These are phyloP conservation scores for Sugiyamaella valdiviana DNA, from an alignment of 805 yeast genomes.

Conservation along the genomic window DNA sequence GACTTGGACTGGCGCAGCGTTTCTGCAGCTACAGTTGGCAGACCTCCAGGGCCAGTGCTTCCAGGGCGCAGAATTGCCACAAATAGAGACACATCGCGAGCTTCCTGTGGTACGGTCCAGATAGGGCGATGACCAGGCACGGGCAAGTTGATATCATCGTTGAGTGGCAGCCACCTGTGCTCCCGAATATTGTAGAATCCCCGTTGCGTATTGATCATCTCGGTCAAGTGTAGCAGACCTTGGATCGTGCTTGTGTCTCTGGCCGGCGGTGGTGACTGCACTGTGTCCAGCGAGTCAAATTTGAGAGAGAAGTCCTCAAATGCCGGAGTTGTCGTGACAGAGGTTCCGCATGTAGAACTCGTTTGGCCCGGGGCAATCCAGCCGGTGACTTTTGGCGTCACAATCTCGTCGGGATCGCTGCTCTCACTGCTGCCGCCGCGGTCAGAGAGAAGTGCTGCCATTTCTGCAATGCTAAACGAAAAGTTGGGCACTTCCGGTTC, in stretches of 20 bases:
- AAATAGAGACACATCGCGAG: slow-evolving; percentile 8
- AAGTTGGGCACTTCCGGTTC: background rate
- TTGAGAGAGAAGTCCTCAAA: no score
- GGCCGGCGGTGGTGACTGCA: background rate
- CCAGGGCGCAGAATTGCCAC: slow-evolving; percentile 9
- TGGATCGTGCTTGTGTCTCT: background rate
- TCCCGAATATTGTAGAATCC: slow-evolving; percentile 3
- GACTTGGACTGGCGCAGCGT: slow-evolving; percentile 4
- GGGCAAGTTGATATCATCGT: background rate
- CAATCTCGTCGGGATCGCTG: background rate
- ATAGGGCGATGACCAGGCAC: slow-evolving; percentile 2
- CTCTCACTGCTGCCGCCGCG: background rate
- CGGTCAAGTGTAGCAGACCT: background rate
- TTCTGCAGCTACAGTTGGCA: background rate
- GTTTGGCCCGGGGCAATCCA: background rate
- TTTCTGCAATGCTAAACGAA: background rate
- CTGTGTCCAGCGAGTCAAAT: no score
- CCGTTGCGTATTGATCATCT: background rate
- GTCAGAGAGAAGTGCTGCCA: background rate
- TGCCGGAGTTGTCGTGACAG: no score
- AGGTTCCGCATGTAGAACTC: background rate
- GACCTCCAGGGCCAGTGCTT: background rate
- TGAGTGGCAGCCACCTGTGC: slow-evolving; percentile 4
- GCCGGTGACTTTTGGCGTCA: background rate
- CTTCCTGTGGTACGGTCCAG: slow-evolving; percentile 4